phyloP scores from a whole-genome alignment of 176 grass and related monocot genomes.

The Bothriochloa decipiens region DNA sequence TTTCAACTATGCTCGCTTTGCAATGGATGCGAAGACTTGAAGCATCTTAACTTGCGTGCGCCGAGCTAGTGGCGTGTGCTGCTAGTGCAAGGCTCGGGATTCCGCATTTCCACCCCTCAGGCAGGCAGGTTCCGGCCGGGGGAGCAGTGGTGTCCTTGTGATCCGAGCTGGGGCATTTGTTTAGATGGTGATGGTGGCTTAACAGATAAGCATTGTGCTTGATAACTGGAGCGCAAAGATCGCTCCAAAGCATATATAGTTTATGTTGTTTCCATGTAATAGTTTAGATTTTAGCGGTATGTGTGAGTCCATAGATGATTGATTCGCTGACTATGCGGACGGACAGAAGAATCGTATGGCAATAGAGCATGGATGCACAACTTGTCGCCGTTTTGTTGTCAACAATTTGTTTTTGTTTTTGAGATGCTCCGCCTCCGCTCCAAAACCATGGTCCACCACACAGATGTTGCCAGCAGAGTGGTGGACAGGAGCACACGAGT shows the following conservation, averaged over 20 bases:
- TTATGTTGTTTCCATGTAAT: no score
- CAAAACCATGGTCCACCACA: background rate
- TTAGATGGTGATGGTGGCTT: background rate
- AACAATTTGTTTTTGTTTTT: background rate
- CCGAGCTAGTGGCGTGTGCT: background rate
- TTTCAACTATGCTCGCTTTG: background rate
- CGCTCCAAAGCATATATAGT: background rate
- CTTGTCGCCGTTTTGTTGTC: no score
- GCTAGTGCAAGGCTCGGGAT: background rate
- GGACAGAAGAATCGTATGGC: background rate
- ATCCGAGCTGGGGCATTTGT: constrained; percentile 3
- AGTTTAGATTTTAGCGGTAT: background rate
- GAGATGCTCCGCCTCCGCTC: background rate
- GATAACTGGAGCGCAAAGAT: background rate
- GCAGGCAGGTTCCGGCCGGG: constrained; percentile 26
- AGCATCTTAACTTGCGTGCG: background rate
- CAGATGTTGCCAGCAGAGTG: background rate
- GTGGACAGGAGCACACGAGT: no score
- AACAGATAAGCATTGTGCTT: background rate
- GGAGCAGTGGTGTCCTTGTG: constrained; percentile 32
- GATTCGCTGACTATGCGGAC: background rate
- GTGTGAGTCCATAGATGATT: background rate
- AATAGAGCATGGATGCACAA: no score
- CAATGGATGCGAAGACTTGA: background rate
- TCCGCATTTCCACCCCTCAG: background rate